Evolutionary conservation across 1,139 yeast genomes (phyloP).

Genomic region (Yamadazyma atmosphaerica): DNA sequence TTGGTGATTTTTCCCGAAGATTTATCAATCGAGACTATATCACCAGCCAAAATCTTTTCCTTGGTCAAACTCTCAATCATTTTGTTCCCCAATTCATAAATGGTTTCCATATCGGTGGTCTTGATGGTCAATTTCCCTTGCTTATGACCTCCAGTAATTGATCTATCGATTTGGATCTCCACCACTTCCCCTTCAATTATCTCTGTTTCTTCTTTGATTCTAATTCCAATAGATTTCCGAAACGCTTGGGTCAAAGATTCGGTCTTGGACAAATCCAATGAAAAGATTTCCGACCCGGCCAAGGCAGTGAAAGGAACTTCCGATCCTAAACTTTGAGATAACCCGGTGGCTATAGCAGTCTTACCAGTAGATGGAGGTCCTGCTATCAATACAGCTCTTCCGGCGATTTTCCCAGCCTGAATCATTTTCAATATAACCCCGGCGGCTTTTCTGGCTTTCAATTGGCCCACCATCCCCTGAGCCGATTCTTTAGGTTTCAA

Average conservation of each 20-base stretch:
- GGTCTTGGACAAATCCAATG: constrained; percentile 89
- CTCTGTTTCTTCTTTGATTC: constrained; percentile 95
- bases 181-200: constrained; percentile 98
- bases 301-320: constrained; percentile 96
- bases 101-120: constrained; percentile 99
- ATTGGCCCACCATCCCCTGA: constrained; percentile 98
- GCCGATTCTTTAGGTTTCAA: constrained; percentile 75
- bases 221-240: constrained; percentile 92
- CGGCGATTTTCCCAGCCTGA: constrained; percentile 92
- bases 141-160: constrained; percentile 95
- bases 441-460: constrained; percentile 92
- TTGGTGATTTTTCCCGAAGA: constrained; percentile 93
- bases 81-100: constrained; percentile 93
- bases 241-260: constrained; percentile 96
- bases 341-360: constrained; percentile 98
- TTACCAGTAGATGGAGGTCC: constrained; percentile 99
- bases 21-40: constrained; percentile 92
- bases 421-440: constrained; percentile 93
- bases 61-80: constrained; percentile 96
- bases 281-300: constrained; percentile 91
- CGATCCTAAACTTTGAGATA: constrained; percentile 81
- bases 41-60: constrained; percentile 97
- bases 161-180: constrained; percentile 95
- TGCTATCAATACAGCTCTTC: constrained; percentile 91
- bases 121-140: constrained; percentile 97